phyloP scores from a whole-genome alignment of 225 moss, liverwort and hornwort genomes.

The Polytrichum formosum region DNA sequence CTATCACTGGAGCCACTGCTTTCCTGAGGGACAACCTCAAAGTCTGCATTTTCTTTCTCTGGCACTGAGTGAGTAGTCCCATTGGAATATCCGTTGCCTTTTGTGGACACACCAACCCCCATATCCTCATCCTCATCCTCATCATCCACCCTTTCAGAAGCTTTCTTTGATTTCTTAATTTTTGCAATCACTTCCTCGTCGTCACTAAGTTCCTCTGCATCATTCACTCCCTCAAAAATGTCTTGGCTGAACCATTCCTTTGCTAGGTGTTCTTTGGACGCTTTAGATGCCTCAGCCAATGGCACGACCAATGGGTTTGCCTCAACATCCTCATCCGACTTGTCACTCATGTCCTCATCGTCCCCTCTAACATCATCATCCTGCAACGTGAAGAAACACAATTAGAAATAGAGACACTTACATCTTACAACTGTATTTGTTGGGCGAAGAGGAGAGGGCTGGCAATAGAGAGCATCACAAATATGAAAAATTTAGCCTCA shows the following conservation, averaged over 20 bases:
- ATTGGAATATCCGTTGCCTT: slow-evolving; percentile 26
- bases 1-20: slow-evolving; percentile 65
- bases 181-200: slow-evolving; percentile 54
- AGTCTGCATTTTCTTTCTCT: slow-evolving; percentile 49
- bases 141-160: slow-evolving; percentile 12
- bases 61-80: slow-evolving; percentile 15
- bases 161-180: slow-evolving; percentile 35
- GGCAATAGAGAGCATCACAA: background rate
- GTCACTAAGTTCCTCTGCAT: slow-evolving; percentile 61
- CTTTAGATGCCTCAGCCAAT: slow-evolving; percentile 49
- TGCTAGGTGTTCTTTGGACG: slow-evolving; percentile 58
- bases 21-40: slow-evolving; percentile 87
- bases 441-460: background rate
- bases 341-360: slow-evolving; percentile 27
- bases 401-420: too few species aligned
- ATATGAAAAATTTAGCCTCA: background rate
- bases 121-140: slow-evolving; percentile 49
- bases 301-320: slow-evolving; percentile 85
- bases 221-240: slow-evolving; percentile 73
- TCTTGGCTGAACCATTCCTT: slow-evolving; percentile 98
- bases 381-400: slow-evolving; percentile 30
- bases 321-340: slow-evolving; percentile 39
- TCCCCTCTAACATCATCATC: slow-evolving; percentile 44
- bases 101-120: slow-evolving; percentile 28
- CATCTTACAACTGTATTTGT: too few species aligned